Conservation (phyloP, 2,329 filamentous ascomycete species). For the Botryotinia globosa region DNA sequence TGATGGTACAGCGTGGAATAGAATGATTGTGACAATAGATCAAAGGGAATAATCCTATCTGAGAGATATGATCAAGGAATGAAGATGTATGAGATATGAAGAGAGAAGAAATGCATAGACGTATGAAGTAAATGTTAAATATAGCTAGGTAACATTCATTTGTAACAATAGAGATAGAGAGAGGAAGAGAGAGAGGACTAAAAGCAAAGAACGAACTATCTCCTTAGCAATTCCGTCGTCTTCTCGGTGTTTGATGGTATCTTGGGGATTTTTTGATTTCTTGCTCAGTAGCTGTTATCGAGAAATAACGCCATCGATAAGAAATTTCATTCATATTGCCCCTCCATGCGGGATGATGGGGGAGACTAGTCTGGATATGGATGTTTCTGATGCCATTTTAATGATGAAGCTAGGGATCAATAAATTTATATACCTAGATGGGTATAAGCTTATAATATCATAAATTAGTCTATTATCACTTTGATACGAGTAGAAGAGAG, state of each 20-base stretch:
- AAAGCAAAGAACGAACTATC: background rate
- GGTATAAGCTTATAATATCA: background rate
- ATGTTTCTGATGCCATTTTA: fast-evolving
- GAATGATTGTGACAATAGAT: background rate
- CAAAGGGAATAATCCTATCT: background rate
- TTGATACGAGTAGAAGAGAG: background rate
- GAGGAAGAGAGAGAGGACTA: background rate
- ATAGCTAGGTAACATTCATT: background rate
- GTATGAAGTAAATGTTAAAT: background rate
- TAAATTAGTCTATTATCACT: background rate
- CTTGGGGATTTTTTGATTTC: background rate
- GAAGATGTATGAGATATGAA: background rate
- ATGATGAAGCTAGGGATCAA: fast-evolving
- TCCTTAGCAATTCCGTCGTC: background rate
- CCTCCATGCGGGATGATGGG: conserved; percentile 6
- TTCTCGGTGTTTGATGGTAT: background rate
- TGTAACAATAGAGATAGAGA: background rate
- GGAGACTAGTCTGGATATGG: background rate
- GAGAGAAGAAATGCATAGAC: background rate
- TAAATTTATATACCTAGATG: background rate
- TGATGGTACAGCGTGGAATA: too few relatives aligned
- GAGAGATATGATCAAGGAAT: background rate
- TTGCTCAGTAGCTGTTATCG: background rate
- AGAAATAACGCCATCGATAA: conserved; percentile 20
- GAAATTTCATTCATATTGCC: conserved; percentile 21